phyloP scores from a whole-genome alignment of 371 early-diverging fungal species.

The Lichtheimia hyalospora region DNA sequence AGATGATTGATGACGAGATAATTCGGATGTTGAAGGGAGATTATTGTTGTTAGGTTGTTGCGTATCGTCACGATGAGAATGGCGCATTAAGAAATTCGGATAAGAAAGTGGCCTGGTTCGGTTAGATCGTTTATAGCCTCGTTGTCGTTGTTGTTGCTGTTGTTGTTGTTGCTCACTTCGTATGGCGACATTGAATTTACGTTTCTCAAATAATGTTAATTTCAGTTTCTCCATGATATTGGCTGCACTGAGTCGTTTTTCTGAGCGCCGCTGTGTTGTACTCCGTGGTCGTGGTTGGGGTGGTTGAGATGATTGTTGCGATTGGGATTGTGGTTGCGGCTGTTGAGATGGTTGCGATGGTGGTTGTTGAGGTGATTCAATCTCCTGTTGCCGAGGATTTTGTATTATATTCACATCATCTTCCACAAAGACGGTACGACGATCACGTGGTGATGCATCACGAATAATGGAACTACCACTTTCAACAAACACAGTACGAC shows the following conservation, averaged over 20 bases:
- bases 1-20: conserved; percentile 11
- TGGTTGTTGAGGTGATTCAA: not conserved
- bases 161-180: conserved; percentile 5
- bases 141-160: conserved; percentile 4
- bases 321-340: conserved; percentile 2
- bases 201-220: conserved; percentile 41
- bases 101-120: conserved; percentile 36
- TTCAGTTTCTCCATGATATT: conserved; percentile 39
- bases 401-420: conserved; percentile 11
- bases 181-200: conserved; percentile 23
- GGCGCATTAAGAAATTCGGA: conserved; percentile 26
- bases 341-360: not conserved
- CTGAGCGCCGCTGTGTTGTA: conserved; percentile 11
- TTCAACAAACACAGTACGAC: not conserved
- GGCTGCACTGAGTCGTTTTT: conserved; percentile 16
- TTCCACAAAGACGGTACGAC: conserved; percentile 20
- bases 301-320: conserved; percentile 2
- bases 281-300: conserved; percentile 6
- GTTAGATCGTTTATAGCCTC: conserved; percentile 18
- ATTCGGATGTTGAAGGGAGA: conserved; percentile 4
- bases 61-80: not conserved
- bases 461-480: conserved; percentile 9
- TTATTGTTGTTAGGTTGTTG: not conserved
- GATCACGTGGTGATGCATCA: conserved; percentile 21
- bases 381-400: not conserved